A percentile compares a stretch with the other conserved stretches of the same genome.
Evolutionary conservation across 2,329 filamentous ascomycete genomes (phyloP).

Genomic region (Trichoderma simmonsii): DNA sequence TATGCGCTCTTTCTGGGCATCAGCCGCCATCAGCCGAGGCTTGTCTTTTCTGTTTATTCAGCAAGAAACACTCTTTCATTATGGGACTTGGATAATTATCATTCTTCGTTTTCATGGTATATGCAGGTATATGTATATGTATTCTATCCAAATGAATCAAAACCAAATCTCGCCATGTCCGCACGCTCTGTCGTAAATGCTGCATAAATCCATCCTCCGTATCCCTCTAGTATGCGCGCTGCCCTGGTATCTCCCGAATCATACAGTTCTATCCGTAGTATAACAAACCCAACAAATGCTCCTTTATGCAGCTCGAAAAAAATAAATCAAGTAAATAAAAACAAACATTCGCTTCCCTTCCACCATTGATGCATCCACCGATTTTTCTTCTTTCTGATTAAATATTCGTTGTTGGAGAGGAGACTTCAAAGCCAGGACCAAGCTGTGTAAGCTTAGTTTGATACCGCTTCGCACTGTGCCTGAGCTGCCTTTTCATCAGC

Average conservation of each 20-base stretch:
- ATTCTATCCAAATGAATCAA: neutral
- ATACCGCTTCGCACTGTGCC: conserved; percentile 17
- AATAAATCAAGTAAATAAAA: neutral
- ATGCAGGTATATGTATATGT: neutral
- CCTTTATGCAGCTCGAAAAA: neutral
- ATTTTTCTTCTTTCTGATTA: neutral
- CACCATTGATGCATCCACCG: neutral
- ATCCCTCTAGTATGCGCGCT: neutral
- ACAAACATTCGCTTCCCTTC: neutral
- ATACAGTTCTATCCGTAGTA: neutral
- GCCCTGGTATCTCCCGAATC: neutral
- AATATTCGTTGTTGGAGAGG: neutral
- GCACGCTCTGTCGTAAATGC: neutral
- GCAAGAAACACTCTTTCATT: neutral
- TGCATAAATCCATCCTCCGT: neutral
- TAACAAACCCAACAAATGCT: neutral
- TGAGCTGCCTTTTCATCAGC: conserved; percentile 50
- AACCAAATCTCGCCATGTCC: neutral
- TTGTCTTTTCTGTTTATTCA: neutral
- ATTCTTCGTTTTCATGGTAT: neutral
- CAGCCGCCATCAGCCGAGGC: conserved; percentile 6
- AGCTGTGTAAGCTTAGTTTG: neutral
- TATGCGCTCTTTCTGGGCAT: neutral
- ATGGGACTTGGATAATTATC: neutral
- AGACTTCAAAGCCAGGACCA: neutral